Conservation (phyloP, 176 grass and related monocot species). For the Bothriochloa decipiens region DNA sequence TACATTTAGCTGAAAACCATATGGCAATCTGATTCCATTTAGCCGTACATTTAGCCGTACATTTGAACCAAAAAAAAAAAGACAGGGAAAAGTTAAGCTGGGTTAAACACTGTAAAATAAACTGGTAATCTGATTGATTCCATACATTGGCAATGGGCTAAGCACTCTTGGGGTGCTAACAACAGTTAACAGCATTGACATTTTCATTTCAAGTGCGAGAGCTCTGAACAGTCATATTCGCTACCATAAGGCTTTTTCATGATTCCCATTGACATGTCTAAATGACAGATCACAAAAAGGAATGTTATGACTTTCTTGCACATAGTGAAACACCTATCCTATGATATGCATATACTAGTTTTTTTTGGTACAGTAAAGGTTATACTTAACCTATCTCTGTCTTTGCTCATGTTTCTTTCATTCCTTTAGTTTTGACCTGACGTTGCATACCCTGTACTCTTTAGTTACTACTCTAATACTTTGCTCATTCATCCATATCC, state of each 20-base stretch:
- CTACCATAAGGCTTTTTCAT: background rate
- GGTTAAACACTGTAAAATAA: background rate
- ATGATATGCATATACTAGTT: background rate
- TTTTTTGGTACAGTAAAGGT: background rate
- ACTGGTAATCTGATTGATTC: background rate
- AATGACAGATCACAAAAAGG: background rate
- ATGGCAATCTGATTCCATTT: too few species aligned
- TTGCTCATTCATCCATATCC: conserved; percentile 29
- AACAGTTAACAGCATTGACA: background rate
- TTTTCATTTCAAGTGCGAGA: background rate
- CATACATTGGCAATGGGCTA: background rate
- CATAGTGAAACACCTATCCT: background rate
- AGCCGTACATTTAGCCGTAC: background rate
- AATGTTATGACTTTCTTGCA: background rate
- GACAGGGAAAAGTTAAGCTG: background rate
- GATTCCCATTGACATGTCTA: background rate
- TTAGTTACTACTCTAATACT: background rate
- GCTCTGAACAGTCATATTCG: background rate
- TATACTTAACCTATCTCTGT: background rate
- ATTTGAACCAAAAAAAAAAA: background rate
- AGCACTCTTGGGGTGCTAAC: background rate
- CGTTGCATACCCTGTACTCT: background rate
- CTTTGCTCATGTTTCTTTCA: background rate
- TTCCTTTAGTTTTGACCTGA: conserved; percentile 28
- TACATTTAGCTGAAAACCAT: background rate